Evolutionary conservation across 1,139 yeast species (phyloP).

Genomic region (Taphrina populina): DNA sequence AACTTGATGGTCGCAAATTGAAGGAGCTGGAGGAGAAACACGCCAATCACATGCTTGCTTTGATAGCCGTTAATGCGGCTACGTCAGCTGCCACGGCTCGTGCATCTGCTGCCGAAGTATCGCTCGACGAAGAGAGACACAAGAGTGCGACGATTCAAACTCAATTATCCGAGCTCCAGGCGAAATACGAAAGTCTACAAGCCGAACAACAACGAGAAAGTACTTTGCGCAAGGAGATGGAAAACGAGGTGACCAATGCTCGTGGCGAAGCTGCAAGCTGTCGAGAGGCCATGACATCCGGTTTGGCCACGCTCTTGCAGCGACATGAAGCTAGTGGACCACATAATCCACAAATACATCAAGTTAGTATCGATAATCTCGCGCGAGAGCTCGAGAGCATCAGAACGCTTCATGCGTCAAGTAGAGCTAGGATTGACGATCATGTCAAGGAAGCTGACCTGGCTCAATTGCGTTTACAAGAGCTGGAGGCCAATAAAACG

Average conservation of each 20-base stretch:
- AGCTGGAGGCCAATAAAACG: constrained; percentile 13
- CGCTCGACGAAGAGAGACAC: constrained; percentile 6
- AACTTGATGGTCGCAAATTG: constrained; percentile 9
- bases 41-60: constrained; percentile 17
- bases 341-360: constrained; percentile 17
- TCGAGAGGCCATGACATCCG: constrained; percentile 10
- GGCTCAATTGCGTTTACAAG: constrained; percentile 20
- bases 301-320: neutral
- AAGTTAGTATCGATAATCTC: constrained; percentile 9
- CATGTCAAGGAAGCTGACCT: constrained; percentile 16
- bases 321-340: constrained; percentile 18
- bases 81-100: constrained; percentile 19
- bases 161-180: constrained; percentile 6
- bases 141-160: neutral
- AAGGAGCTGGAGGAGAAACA: constrained; percentile 20
- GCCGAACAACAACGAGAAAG: constrained; percentile 8
- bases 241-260: constrained; percentile 1
- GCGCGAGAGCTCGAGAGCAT: constrained; percentile 2
- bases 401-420: constrained; percentile 7
- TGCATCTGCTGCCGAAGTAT: constrained; percentile 11
- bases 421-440: constrained; percentile 2
- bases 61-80: constrained; percentile 9
- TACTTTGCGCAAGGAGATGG: constrained; percentile 13
- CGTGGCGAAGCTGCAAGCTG: constrained; percentile 18
- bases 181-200: constrained; percentile 9